These are phyloP conservation scores for Simplicillium aogashimaense DNA, from an alignment of 2,329 filamentous ascomycete genomes.

Conservation along the genomic window DNA sequence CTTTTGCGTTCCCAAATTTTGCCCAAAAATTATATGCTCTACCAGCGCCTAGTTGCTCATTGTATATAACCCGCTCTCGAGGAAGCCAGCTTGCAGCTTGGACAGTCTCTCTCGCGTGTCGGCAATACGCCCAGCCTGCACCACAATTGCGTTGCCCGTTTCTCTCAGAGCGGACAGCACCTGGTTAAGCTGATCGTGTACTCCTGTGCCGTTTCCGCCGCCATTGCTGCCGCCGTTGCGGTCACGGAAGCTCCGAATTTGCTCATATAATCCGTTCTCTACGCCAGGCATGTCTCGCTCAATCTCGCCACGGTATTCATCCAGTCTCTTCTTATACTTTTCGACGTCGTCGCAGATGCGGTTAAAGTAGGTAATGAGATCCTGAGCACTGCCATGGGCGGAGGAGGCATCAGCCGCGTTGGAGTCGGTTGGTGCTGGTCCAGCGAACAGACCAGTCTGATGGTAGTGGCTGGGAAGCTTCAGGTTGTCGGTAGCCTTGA, in stretches of 20 bases:
- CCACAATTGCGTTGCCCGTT: slow-evolving; percentile 28
- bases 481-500: slow-evolving; percentile 65
- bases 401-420: slow-evolving; percentile 21
- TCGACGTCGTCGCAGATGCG: slow-evolving; percentile 31
- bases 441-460: slow-evolving; percentile 32
- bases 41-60: slow-evolving; percentile 11
- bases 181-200: slow-evolving; percentile 28
- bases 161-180: slow-evolving; percentile 26
- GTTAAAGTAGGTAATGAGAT: slow-evolving; percentile 35
- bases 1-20: no score
- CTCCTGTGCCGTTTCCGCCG: slow-evolving; percentile 12
- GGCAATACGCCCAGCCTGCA: slow-evolving; percentile 30
- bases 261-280: slow-evolving; percentile 34
- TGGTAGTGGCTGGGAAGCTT: slow-evolving; percentile 55
- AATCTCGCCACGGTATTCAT: slow-evolving; percentile 34
- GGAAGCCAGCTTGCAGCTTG: slow-evolving; percentile 28
- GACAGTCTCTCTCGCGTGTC: slow-evolving; percentile 31
- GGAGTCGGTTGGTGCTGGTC: slow-evolving; percentile 16
- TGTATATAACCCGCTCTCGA: slow-evolving; percentile 25
- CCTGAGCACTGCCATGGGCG: slow-evolving; percentile 27
- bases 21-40: no score
- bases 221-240: slow-evolving; percentile 12
- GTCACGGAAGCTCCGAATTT: slow-evolving; percentile 26
- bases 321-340: slow-evolving; percentile 30
- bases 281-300: slow-evolving; percentile 38